A percentile compares a stretch with the other conserved stretches of the same genome.
Conservation (phyloP, 768 basidiomycete species). For the Antrodiella citrinella region DNA sequence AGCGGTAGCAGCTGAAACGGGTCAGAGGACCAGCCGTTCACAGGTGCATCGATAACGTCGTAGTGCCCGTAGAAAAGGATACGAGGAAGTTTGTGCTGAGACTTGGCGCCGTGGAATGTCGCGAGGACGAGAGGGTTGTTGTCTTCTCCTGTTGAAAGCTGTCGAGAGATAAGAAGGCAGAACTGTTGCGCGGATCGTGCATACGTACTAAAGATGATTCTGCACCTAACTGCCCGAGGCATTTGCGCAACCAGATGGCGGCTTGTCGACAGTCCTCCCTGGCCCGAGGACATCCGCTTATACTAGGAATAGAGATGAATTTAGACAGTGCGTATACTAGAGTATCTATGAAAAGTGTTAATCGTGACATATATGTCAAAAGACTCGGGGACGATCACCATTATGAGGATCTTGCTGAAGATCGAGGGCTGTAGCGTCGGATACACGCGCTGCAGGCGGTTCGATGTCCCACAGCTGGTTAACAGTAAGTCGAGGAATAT, state of each 20-base stretch:
- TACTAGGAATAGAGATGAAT: conserved; percentile 82
- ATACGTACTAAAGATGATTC: conserved; percentile 59
- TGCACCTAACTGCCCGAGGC: conserved; percentile 82
- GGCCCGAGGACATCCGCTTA: conserved; percentile 60
- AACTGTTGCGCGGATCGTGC: no score
- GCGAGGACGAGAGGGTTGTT: conserved; percentile 86
- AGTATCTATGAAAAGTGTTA: conserved; percentile 37
- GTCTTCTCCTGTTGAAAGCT: conserved; percentile 73
- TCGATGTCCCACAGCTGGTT: conserved; percentile 34
- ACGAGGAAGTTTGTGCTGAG: conserved; percentile 50
- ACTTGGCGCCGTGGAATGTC: conserved; percentile 69
- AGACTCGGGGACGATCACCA: conserved; percentile 9
- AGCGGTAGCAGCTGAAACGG: conserved; percentile 78
- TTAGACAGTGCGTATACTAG: conserved; percentile 75
- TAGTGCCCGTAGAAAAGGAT: conserved; percentile 98
- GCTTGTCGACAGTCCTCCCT: conserved; percentile 90
- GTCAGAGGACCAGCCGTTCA: conserved; percentile 70
- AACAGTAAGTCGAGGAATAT: no score
- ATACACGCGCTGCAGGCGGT: conserved; percentile 10
- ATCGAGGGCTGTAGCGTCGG: conserved; percentile 1
- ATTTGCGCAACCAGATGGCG: conserved; percentile 87
- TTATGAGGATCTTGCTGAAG: conserved; percentile 6
- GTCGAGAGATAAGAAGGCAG: no score
- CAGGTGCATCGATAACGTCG: conserved; percentile 85
- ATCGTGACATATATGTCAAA: not conserved